Evolutionary conservation across 306 rosid genomes (phyloP).

Genomic region (Inga leiocalycina): DNA sequence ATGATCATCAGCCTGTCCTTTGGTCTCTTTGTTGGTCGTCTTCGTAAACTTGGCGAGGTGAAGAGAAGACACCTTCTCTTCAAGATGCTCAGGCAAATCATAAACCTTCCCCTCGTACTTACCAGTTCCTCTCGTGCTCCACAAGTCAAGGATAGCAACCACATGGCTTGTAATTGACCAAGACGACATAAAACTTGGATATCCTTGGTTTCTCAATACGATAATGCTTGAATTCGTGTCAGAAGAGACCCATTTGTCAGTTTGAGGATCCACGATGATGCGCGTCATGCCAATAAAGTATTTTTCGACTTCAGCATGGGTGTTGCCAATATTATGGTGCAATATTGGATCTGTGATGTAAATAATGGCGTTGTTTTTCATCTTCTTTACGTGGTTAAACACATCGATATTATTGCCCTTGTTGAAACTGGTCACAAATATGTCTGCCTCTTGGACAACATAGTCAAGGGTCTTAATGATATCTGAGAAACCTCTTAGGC

Average conservation of each 20-base stretch:
- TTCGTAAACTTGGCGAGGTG: no score
- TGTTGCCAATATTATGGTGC: no score
- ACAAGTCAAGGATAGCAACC: conserved; percentile 3
- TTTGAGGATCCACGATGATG: conserved; percentile 84
- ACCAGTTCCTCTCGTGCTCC: no score
- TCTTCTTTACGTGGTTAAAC: conserved; percentile 44
- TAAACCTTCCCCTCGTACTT: no score
- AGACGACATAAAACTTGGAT: conserved; percentile 95
- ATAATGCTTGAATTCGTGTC: conserved; percentile 73
- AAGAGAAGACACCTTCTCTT: no score
- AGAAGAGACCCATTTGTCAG: no score
- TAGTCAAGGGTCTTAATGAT: conserved; percentile 47
- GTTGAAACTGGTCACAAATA: conserved; percentile 45
- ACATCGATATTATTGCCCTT: no score
- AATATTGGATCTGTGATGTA: conserved; percentile 86
- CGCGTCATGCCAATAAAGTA: conserved; percentile 70
- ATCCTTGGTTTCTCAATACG: conserved; percentile 63
- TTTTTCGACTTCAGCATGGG: no score
- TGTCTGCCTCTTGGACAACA: conserved; percentile 85
- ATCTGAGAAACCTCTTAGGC: conserved; percentile 81
- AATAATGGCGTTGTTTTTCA: conserved; percentile 94
- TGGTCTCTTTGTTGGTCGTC: no score
- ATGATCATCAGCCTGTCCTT: no score
- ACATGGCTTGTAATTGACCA: conserved; percentile 96
- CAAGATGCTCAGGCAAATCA: no score